phyloP scores from a whole-genome alignment of 805 yeast species.

The Pichia nanzhaoensis region DNA sequence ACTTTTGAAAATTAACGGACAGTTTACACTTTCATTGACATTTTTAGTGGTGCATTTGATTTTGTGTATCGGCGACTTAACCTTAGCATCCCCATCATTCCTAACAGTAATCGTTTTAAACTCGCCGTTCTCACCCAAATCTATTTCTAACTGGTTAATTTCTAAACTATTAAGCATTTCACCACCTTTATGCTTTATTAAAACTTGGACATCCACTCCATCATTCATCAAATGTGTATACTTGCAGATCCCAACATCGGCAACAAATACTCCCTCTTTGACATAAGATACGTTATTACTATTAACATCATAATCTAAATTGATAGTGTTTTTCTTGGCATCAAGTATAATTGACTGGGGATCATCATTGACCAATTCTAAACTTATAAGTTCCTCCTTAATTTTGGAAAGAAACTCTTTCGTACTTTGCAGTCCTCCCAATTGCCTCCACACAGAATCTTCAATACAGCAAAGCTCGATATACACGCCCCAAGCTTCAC shows the following conservation, averaged over 20 bases:
- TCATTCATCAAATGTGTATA: constrained; percentile 8
- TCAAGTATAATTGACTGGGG: neutral
- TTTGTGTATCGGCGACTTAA: neutral
- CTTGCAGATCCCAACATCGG: constrained; percentile 7
- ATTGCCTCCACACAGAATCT: neutral
- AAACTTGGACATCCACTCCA: constrained; percentile 27
- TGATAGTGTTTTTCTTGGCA: neutral
- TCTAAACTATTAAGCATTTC: constrained; percentile 14
- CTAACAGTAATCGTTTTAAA: constrained; percentile 5
- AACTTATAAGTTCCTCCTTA: constrained; percentile 1
- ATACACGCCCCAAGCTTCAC: constrained; percentile 29
- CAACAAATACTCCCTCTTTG: constrained; percentile 2
- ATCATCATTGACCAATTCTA: constrained; percentile 7
- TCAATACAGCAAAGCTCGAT: constrained; percentile 26
- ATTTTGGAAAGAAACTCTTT: neutral
- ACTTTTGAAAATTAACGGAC: constrained; percentile 11
- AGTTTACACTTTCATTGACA: neutral
- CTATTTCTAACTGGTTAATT: constrained; percentile 18
- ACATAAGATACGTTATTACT: neutral
- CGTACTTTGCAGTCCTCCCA: neutral
- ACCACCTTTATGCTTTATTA: constrained; percentile 25
- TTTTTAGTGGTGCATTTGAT: constrained; percentile 4
- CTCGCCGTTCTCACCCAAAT: constrained; percentile 14
- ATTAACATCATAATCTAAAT: neutral
- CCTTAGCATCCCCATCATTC: neutral